Conservation (phyloP, 202 grass and related monocot genomes). For the Schoenoplectus tabernaemontani region DNA sequence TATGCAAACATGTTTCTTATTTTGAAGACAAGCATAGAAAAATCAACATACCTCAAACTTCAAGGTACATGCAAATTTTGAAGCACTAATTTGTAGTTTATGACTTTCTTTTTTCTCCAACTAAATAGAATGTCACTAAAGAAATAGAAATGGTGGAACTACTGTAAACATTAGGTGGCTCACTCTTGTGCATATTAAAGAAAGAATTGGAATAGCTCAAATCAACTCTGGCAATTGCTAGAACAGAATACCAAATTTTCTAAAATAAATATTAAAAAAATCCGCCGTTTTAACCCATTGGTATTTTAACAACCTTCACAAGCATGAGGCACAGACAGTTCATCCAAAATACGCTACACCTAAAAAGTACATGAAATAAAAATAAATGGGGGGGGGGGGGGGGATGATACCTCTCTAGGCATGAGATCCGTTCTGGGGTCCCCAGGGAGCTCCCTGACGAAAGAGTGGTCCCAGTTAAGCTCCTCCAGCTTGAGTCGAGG, state of each 20-base stretch:
- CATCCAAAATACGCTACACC: not conserved
- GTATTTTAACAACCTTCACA: not conserved
- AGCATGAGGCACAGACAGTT: not conserved
- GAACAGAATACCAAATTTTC: not conserved
- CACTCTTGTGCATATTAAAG: not conserved
- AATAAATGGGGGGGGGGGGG: not conserved
- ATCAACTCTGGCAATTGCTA: not conserved
- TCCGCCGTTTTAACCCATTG: not conserved
- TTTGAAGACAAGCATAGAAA: not conserved
- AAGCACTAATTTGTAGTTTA: not conserved
- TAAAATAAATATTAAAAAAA: not conserved
- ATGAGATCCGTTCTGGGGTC: conserved; percentile 59
- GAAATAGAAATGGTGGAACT: not conserved
- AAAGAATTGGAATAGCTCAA: not conserved
- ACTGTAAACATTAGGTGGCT: not conserved
- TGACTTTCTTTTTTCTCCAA: not conserved
- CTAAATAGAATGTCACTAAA: not conserved
- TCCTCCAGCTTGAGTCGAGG: conserved; percentile 50
- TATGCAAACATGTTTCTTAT: not conserved
- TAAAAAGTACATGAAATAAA: not conserved
- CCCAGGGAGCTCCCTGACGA: conserved; percentile 62
- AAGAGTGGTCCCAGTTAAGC: conserved; percentile 75
- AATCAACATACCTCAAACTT: not conserved
- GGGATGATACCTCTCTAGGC: conserved; percentile 40
- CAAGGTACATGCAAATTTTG: not conserved